phyloP scores from a whole-genome alignment of 208 protist genomes.

The Borovskyia barvae region DNA sequence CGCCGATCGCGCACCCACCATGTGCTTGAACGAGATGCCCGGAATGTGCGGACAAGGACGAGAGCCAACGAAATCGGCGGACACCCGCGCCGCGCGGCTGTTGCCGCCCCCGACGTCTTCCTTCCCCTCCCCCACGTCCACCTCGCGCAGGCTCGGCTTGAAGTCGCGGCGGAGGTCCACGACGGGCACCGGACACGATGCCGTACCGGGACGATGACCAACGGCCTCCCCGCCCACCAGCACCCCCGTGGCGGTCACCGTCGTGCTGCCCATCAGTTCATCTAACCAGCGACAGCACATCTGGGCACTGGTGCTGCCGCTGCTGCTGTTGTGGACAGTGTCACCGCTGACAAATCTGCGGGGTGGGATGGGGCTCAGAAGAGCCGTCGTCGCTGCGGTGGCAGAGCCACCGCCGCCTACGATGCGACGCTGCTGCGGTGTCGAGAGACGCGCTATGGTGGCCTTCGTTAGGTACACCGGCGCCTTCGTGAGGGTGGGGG shows the following conservation, averaged over 20 bases:
- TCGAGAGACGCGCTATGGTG: conserved; percentile 23
- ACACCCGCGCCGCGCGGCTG: background rate
- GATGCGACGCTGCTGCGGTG: conserved; percentile 14
- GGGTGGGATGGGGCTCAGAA: conserved; percentile 6
- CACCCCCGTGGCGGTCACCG: conserved; percentile 20
- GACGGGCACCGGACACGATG: conserved; percentile 29
- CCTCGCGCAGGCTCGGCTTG: conserved; percentile 20
- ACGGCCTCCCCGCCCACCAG: background rate
- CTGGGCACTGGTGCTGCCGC: conserved; percentile 13
- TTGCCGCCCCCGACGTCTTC: background rate
- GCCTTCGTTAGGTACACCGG: conserved; percentile 15
- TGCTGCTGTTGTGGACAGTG: background rate
- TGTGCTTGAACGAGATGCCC: conserved; percentile 30
- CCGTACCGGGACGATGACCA: conserved; percentile 5
- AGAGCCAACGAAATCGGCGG: conserved; percentile 31
- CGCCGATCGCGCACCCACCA: conserved; percentile 34
- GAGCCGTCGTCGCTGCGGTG: background rate
- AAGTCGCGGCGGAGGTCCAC: conserved; percentile 63
- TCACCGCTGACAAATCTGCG: conserved; percentile 4
- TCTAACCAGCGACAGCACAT: conserved; percentile 38
- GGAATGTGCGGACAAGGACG: conserved; percentile 38
- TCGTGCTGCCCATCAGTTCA: conserved; percentile 28
- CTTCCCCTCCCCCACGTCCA: background rate
- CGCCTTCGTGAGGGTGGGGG: conserved; percentile 16
- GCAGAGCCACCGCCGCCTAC: background rate